Evolutionary conservation across 2,329 filamentous ascomycete species (phyloP).

Genomic region (Fusarium xyrophilum): DNA sequence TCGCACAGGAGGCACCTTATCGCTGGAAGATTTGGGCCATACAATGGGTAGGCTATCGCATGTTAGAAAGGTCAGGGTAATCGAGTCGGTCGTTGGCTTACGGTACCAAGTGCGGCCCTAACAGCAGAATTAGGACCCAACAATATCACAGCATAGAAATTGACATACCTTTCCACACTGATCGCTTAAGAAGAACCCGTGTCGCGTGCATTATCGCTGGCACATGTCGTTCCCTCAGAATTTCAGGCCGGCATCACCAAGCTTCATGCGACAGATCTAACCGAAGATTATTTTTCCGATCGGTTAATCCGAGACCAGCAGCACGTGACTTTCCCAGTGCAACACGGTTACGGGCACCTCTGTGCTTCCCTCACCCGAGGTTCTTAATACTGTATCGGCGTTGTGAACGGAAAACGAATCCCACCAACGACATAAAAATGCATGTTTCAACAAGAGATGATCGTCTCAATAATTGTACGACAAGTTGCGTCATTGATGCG

Average conservation of each 20-base stretch:
- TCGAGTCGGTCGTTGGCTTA: slow-evolving; percentile 46
- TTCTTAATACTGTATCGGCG: background rate
- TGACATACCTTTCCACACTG: slow-evolving; percentile 82
- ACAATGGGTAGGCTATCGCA: slow-evolving; percentile 67
- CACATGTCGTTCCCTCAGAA: slow-evolving; percentile 37
- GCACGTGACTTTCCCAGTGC: slow-evolving; percentile 18
- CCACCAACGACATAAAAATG: slow-evolving; percentile 28
- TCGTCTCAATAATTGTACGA: background rate
- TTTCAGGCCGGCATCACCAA: slow-evolving; percentile 31
- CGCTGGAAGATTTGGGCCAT: slow-evolving; percentile 63
- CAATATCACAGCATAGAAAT: background rate
- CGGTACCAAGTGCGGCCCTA: slow-evolving; percentile 62
- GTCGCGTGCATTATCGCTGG: slow-evolving; percentile 70
- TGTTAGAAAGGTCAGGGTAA: slow-evolving; percentile 17
- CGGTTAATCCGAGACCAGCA: slow-evolving; percentile 10
- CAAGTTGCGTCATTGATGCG: background rate
- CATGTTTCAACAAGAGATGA: slow-evolving; percentile 21
- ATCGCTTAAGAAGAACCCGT: slow-evolving; percentile 72
- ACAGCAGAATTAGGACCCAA: slow-evolving; percentile 31
- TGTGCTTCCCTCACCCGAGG: slow-evolving; percentile 11
- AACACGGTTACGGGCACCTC: slow-evolving; percentile 16
- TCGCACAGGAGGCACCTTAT: slow-evolving; percentile 74
- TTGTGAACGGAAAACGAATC: slow-evolving; percentile 22
- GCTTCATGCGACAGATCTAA: slow-evolving; percentile 25
- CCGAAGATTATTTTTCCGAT: slow-evolving; percentile 26